Evolutionary conservation across 352 stramenopile genomes (phyloP).

Genomic region (Pythium graminicola): DNA sequence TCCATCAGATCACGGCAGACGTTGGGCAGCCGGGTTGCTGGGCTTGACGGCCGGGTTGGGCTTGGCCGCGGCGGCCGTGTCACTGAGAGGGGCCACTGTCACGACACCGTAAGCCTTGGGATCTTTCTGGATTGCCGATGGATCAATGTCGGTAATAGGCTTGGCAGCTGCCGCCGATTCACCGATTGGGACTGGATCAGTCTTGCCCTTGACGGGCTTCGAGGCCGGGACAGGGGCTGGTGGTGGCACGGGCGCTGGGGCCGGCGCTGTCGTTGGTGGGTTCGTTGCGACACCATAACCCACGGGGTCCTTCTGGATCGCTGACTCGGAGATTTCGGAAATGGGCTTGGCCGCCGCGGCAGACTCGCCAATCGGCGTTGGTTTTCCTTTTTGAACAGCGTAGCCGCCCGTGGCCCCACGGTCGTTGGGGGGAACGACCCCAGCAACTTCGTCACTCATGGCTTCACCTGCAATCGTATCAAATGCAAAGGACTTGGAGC

Average conservation of each 20-base stretch:
- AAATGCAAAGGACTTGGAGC: constrained; percentile 3
- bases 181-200: background rate
- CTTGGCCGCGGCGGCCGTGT: background rate
- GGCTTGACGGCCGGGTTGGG: background rate
- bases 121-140: constrained; percentile 6
- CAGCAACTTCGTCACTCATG: background rate
- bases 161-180: constrained; percentile 2
- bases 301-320: constrained; percentile 15
- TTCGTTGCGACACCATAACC: constrained; percentile 8
- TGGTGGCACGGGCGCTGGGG: background rate
- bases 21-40: background rate
- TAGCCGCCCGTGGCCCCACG: constrained; percentile 1
- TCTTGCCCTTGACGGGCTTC: background rate
- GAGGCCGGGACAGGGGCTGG: background rate
- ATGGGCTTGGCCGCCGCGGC: constrained; percentile 19
- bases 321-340: constrained; percentile 2
- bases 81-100: background rate
- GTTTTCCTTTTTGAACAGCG: background rate
- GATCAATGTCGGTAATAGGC: background rate
- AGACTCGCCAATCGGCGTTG: constrained; percentile 15
- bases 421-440: background rate
- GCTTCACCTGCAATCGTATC: constrained; percentile 1
- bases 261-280: background rate
- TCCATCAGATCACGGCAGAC: background rate
- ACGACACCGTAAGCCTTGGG: constrained; percentile 4